Conservation (phyloP, 2,329 filamentous ascomycete species). For the Fusarium nurragi region DNA sequence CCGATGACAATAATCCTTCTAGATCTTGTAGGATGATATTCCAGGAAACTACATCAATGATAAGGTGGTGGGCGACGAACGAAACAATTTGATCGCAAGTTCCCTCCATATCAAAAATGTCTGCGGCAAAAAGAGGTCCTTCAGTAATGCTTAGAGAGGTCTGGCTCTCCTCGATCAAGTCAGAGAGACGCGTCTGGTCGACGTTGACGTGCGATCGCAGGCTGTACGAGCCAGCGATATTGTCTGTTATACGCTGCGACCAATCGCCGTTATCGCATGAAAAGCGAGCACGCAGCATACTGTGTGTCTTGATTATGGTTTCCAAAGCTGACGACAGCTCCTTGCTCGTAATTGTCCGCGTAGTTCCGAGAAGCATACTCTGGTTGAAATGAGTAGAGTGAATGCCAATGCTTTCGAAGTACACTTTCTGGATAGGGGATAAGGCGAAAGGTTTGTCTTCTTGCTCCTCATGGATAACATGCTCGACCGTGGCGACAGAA, state of each 20-base stretch:
- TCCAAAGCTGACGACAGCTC: conserved; percentile 11
- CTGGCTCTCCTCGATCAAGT: conserved; percentile 14
- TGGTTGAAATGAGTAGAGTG: conserved; percentile 34
- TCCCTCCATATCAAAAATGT: conserved; percentile 33
- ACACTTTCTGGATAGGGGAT: conserved; percentile 23
- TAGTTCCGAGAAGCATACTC: conserved; percentile 22
- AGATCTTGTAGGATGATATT: conserved; percentile 49
- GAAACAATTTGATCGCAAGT: conserved; percentile 31
- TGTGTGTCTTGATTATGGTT: conserved; percentile 18
- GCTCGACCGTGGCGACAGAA: neutral
- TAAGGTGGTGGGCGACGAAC: conserved; percentile 51
- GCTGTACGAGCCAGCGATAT: neutral
- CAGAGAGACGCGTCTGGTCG: neutral
- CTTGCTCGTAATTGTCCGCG: neutral
- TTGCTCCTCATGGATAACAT: conserved; percentile 1
- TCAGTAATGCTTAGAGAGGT: neutral
- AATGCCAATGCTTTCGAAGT: conserved; percentile 11
- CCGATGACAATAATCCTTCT: conserved; percentile 48
- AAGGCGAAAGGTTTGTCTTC: conserved; percentile 4
- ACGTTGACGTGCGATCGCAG: neutral
- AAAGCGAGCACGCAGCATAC: conserved; percentile 35
- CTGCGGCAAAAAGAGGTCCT: conserved; percentile 8
- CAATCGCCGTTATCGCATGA: neutral
- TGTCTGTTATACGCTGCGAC: conserved; percentile 16
- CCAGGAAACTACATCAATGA: conserved; percentile 60